Evolutionary conservation across 2,329 filamentous ascomycete genomes (phyloP).

Genomic region (Nemania diffusa): DNA sequence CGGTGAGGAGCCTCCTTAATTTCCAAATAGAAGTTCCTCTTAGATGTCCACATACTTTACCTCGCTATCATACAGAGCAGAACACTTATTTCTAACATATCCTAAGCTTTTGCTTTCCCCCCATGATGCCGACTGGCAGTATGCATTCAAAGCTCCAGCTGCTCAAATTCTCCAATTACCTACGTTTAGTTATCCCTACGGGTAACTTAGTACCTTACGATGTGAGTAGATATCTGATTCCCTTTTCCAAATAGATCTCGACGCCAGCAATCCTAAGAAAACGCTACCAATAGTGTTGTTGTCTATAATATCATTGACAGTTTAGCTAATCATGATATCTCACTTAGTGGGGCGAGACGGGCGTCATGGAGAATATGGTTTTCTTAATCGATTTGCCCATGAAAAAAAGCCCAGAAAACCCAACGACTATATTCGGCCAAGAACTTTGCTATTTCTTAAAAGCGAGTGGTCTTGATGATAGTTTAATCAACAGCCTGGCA

Average conservation of each 20-base stretch:
- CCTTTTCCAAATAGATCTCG: background rate
- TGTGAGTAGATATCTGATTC: slow-evolving; percentile 35
- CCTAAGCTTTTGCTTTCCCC: slow-evolving; percentile 77
- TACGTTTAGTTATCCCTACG: slow-evolving; percentile 85
- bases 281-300: background rate
- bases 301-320: background rate
- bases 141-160: slow-evolving; percentile 98
- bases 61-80: background rate
- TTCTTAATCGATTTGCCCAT: slow-evolving; percentile 93
- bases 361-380: slow-evolving; percentile 86
- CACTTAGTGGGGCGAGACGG: slow-evolving; percentile 78
- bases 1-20: slow-evolving; percentile 41
- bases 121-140: slow-evolving; percentile 76
- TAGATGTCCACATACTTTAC: background rate
- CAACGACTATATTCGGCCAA: slow-evolving; percentile 67
- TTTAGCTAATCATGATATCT: slow-evolving; percentile 1
- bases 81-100: slow-evolving; percentile 8
- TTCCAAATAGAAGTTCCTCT: background rate
- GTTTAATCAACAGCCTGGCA: slow-evolving; percentile 73
- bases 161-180: slow-evolving; percentile 77
- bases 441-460: slow-evolving; percentile 77
- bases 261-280: background rate
- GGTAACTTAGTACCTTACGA: slow-evolving; percentile 88
- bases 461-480: slow-evolving; percentile 71
- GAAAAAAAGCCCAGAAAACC: slow-evolving; percentile 54